Conservation (phyloP, 2,329 filamentous ascomycete species). For the Byssothecium circinans region DNA sequence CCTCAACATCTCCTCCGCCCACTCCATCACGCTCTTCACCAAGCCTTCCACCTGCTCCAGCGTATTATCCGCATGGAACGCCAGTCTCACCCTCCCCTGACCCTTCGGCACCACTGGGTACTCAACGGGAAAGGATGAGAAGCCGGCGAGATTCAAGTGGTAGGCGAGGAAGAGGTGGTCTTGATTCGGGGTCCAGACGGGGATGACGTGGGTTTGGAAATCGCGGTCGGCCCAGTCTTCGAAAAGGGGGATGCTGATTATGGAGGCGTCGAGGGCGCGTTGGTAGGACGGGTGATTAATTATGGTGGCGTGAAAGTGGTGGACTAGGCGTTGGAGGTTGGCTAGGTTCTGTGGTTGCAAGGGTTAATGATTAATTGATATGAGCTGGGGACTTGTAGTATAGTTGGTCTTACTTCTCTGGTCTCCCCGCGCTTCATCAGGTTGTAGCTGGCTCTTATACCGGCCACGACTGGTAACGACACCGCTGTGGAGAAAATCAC, state of each 20-base stretch:
- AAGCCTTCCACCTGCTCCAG: neutral
- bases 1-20: neutral
- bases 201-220: neutral
- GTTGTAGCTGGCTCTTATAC: conserved; percentile 38
- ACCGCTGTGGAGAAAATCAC: conserved; percentile 39
- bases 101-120: neutral
- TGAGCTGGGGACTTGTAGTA: neutral
- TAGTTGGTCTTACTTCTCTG: neutral
- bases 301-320: conserved; percentile 6
- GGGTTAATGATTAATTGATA: neutral
- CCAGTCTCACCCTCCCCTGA: neutral
- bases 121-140: neutral
- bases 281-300: conserved; percentile 5
- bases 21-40: neutral
- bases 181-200: neutral
- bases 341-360: conserved; percentile 6
- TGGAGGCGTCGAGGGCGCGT: conserved; percentile 1
- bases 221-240: conserved; percentile 5
- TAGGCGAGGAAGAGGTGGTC: neutral
- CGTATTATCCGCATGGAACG: conserved; percentile 1
- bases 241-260: conserved; percentile 6
- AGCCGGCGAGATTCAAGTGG: neutral
- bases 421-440: conserved; percentile 12
- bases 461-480: conserved; percentile 39
- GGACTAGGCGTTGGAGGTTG: conserved; percentile 7